phyloP scores from a whole-genome alignment of 2,329 filamentous ascomycete species.

The Claviceps digitariae region DNA sequence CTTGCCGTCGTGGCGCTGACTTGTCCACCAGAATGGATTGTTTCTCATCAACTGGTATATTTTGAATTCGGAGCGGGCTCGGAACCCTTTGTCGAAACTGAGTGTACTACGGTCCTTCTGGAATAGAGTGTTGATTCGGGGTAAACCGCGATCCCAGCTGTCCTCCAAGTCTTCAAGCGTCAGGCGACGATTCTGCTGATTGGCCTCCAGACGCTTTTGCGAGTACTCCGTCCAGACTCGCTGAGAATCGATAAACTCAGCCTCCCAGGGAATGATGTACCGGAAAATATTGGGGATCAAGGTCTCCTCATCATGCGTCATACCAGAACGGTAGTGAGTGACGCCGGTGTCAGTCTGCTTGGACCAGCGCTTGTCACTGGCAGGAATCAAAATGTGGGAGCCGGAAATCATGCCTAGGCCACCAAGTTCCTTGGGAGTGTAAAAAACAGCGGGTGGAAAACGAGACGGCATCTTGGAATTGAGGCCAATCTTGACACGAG shows the following conservation, averaged over 20 bases:
- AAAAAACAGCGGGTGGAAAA: constrained; percentile 97
- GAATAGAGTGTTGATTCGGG: constrained; percentile 96
- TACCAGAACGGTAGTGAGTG: constrained; percentile 91
- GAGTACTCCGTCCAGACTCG: constrained; percentile 99
- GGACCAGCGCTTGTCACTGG: constrained; percentile 95
- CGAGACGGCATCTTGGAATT: constrained; percentile 99
- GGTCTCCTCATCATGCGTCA: constrained; percentile 97
- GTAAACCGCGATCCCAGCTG: constrained; percentile 94
- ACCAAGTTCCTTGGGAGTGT: constrained; percentile 94
- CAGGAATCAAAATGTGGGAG: constrained; percentile 92
- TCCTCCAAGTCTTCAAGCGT: constrained; percentile 95
- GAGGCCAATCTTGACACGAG: constrained; percentile 92
- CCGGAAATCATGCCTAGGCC: constrained; percentile 98
- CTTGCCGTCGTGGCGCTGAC: constrained; percentile 91
- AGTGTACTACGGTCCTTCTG: constrained; percentile 96
- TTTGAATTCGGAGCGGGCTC: constrained; percentile 91
- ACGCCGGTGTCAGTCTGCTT: constrained; percentile 97
- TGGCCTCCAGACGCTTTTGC: constrained; percentile 91
- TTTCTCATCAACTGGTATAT: constrained; percentile 98
- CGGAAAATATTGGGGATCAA: constrained; percentile 98
- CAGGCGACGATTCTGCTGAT: constrained; percentile 88
- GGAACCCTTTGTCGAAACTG: constrained; percentile 97
- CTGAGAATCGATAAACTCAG: constrained; percentile 97
- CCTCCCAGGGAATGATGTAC: constrained; percentile 98
- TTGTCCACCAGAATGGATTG: constrained; percentile 99